Percentiles rank a stretch among this genome's conserved stretches.
Evolutionary conservation across 352 stramenopile species (phyloP).

Genomic region (Phytophthora fragariaefolia): DNA sequence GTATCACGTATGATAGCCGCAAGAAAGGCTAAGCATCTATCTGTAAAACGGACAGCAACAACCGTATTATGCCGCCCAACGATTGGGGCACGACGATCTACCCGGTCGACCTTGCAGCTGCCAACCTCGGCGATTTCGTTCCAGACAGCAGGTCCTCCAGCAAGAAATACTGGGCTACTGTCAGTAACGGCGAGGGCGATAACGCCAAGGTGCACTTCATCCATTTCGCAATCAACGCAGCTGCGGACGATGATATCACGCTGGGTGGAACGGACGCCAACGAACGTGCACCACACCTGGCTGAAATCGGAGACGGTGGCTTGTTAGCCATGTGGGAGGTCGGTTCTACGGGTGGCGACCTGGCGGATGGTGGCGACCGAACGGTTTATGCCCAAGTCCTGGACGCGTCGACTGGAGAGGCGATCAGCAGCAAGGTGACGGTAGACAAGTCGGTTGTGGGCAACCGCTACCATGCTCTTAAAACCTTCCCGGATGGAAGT

Average conservation of each 20-base stretch:
- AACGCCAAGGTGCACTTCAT: constrained; percentile 58
- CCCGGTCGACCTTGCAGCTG: constrained; percentile 49
- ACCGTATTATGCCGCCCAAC: constrained; percentile 62
- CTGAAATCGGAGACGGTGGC: constrained; percentile 41
- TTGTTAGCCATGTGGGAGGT: constrained; percentile 54
- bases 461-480: constrained; percentile 73
- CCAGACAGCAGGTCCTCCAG: constrained; percentile 28
- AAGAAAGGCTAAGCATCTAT: constrained; percentile 48
- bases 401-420: constrained; percentile 43
- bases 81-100: constrained; percentile 57
- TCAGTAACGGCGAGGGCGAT: constrained; percentile 42
- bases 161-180: constrained; percentile 58
- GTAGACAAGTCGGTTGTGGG: constrained; percentile 52
- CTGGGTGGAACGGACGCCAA: constrained; percentile 50
- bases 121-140: constrained; percentile 60
- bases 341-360: constrained; percentile 36
- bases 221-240: constrained; percentile 51
- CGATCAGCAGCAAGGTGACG: constrained; percentile 53
- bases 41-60: constrained; percentile 69
- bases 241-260: constrained; percentile 49
- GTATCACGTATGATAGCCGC: constrained; percentile 54
- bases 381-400: constrained; percentile 57
- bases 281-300: constrained; percentile 52
- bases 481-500: constrained; percentile 49
- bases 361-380: constrained; percentile 20